Conservation (phyloP, 2,329 filamentous ascomycete species). For the Trematosphaeria pertusa region DNA sequence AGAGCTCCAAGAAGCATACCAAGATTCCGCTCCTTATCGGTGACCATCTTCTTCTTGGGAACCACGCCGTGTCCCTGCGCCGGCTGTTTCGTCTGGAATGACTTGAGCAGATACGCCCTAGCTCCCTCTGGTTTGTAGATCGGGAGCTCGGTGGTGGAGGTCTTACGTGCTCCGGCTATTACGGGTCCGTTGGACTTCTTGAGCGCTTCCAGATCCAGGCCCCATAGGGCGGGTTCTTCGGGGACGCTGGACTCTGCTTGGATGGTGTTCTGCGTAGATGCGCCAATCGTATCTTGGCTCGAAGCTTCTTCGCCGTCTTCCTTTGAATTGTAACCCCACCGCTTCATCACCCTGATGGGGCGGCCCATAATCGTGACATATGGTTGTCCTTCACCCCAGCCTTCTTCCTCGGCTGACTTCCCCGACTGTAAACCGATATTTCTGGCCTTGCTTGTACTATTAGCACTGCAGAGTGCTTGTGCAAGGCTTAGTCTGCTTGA, state of each 20-base stretch:
- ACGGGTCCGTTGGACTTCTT: conserved; percentile 53
- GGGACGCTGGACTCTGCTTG: conserved; percentile 15
- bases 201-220: conserved; percentile 63
- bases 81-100: conserved; percentile 61
- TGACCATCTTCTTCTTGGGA: conserved; percentile 58
- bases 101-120: conserved; percentile 62
- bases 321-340: conserved; percentile 73
- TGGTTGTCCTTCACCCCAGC: conserved; percentile 78
- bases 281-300: conserved; percentile 13
- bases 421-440: conserved; percentile 75
- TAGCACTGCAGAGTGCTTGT: conserved; percentile 83
- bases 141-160: conserved; percentile 62
- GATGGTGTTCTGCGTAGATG: conserved; percentile 17
- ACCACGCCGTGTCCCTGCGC: conserved; percentile 23
- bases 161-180: conserved; percentile 18
- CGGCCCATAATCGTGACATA: conserved; percentile 74
- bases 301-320: conserved; percentile 32
- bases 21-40: conserved; percentile 73
- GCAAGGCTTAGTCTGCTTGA: conserved; percentile 84
- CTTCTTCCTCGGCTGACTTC: conserved; percentile 70
- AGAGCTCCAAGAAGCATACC: conserved; percentile 73
- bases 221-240: conserved; percentile 62
- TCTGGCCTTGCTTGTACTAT: conserved; percentile 77
- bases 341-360: conserved; percentile 76
- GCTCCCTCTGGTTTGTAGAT: conserved; percentile 78